Percentiles rank a stretch among this genome's conserved stretches.
phyloP scores from a whole-genome alignment of 441 rosid genomes.

The Corymbia citriodora region DNA sequence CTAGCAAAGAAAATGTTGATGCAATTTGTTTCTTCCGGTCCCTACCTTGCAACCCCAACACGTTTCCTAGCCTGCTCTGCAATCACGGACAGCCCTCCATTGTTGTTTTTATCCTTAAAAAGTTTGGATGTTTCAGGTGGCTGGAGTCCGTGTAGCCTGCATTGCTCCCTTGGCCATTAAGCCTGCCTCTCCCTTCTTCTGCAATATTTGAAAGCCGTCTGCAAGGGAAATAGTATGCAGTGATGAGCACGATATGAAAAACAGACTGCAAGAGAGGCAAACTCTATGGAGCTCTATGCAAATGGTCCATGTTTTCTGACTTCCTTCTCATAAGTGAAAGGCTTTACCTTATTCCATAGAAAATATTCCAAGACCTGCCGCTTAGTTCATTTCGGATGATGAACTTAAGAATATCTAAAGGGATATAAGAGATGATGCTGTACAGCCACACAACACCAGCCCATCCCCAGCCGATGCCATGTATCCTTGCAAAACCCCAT shows the following conservation, averaged over 20 bases:
- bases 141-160: slow-evolving; percentile 55
- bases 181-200: slow-evolving; percentile 14
- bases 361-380: slow-evolving; percentile 52
- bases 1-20: neutral
- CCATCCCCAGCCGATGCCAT: slow-evolving; percentile 71
- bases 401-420: slow-evolving; percentile 49
- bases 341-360: slow-evolving; percentile 11
- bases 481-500: slow-evolving; percentile 44
- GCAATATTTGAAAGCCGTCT: slow-evolving; percentile 62
- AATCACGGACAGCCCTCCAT: slow-evolving; percentile 30
- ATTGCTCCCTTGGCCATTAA: slow-evolving; percentile 63
- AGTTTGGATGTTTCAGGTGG: slow-evolving; percentile 23
- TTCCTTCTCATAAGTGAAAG: no score
- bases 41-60: slow-evolving; percentile 46
- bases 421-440: slow-evolving; percentile 38
- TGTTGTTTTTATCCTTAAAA: slow-evolving; percentile 16
- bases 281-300: neutral
- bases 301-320: no score
- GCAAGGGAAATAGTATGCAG: neutral
- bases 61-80: slow-evolving; percentile 50
- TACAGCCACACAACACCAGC: slow-evolving; percentile 60
- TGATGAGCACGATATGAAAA: no score
- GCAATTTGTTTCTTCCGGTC: neutral
- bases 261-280: neutral
- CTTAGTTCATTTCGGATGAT: no score